These are phyloP conservation scores for Macrophomina pseudophaseolina DNA, from an alignment of 2,329 filamentous ascomycete genomes.

Conservation along the genomic window DNA sequence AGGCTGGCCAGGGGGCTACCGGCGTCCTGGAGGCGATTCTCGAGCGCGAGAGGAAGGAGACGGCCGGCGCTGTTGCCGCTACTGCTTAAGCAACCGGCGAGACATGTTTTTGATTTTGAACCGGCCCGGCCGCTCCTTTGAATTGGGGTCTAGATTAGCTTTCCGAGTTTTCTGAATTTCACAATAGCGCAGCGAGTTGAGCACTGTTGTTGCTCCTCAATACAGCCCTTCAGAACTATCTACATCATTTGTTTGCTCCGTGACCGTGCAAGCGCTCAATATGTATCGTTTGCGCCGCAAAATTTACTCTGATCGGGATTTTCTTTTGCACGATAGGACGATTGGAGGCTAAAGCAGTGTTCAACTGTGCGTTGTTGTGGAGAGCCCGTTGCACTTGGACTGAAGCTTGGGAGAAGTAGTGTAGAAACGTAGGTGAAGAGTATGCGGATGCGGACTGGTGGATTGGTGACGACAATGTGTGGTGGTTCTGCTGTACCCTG, in stretches of 20 bases:
- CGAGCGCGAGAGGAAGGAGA: conserved; percentile 52
- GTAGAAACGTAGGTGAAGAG: too few species aligned
- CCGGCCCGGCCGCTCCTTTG: conserved; percentile 25
- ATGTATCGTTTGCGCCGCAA: background rate
- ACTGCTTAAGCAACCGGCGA: conserved; percentile 35
- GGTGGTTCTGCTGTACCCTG: background rate
- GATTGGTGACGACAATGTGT: conserved; percentile 12
- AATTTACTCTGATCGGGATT: background rate
- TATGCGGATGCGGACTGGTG: background rate
- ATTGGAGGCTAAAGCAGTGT: too few species aligned
- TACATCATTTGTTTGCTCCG: background rate
- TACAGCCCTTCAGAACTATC: background rate
- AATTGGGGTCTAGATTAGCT: conserved; percentile 13
- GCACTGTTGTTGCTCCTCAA: conserved; percentile 10
- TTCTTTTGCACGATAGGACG: background rate
- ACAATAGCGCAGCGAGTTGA: conserved; percentile 9
- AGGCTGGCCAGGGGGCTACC: conserved; percentile 49
- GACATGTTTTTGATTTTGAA: background rate
- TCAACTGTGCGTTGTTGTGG: too few species aligned
- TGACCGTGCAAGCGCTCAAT: background rate
- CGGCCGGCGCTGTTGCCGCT: conserved; percentile 50
- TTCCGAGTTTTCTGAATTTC: conserved; percentile 3
- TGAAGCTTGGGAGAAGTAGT: too few species aligned
- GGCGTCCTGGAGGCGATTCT: conserved; percentile 56
- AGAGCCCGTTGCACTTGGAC: too few species aligned